phyloP scores from a whole-genome alignment of 23 red algal genomes.

The Agarophyton chilense region DNA sequence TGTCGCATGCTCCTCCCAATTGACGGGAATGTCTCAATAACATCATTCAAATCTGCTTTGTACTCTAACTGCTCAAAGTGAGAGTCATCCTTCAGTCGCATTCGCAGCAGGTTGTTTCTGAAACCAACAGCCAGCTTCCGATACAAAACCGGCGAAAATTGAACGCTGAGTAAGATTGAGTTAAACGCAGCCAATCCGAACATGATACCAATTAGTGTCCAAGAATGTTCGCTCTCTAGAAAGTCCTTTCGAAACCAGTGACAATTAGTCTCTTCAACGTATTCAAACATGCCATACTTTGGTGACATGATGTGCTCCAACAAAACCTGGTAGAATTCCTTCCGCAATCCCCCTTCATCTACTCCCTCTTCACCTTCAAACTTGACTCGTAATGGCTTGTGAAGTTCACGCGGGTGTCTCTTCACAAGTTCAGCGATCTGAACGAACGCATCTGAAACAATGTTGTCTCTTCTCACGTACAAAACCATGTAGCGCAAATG shows the following conservation, averaged over 20 bases:
- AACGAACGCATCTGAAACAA: slow-evolving; percentile 80
- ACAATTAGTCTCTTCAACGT: slow-evolving; percentile 78
- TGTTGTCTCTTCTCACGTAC: slow-evolving; percentile 78
- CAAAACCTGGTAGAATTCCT: slow-evolving; percentile 93
- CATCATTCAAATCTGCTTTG: slow-evolving; percentile 73
- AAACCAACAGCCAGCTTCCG: slow-evolving; percentile 67
- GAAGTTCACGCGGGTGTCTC: slow-evolving; percentile 70
- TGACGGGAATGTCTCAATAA: slow-evolving; percentile 78
- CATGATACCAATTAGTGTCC: slow-evolving; percentile 82
- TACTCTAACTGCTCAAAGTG: slow-evolving; percentile 16
- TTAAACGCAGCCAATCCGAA: slow-evolving; percentile 93
- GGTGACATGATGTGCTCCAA: slow-evolving; percentile 83
- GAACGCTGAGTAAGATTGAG: slow-evolving; percentile 85
- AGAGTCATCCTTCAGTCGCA: slow-evolving; percentile 29
- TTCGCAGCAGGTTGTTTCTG: slow-evolving; percentile 41
- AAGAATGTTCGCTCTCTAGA: slow-evolving; percentile 72
- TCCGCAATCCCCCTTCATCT: slow-evolving; percentile 91
- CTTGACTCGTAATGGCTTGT: slow-evolving; percentile 81
- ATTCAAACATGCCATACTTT: slow-evolving; percentile 93
- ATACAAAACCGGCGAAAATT: slow-evolving; percentile 85
- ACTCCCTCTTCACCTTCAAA: slow-evolving; percentile 93
- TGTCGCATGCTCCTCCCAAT: slow-evolving; percentile 70
- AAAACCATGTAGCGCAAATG: slow-evolving; percentile 74
- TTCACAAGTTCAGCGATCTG: slow-evolving; percentile 57
- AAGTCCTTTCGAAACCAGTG: slow-evolving; percentile 85